Evolutionary conservation across 2,329 filamentous ascomycete genomes (phyloP).

Genomic region (Aureobasidium sp.): DNA sequence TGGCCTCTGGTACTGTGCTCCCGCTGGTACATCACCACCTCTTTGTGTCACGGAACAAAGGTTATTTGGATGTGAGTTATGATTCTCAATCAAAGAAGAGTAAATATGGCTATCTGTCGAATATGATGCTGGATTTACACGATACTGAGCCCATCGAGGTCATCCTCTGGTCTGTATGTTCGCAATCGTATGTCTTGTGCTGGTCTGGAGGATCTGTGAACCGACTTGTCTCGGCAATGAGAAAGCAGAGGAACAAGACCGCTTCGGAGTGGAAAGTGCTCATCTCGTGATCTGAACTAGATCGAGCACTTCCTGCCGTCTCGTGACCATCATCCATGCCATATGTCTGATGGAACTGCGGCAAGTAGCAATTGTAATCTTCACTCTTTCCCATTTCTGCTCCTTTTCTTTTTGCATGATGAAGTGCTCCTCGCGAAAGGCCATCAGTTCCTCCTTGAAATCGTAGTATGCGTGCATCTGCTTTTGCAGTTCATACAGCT

Average conservation of each 20-base stretch:
- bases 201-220: background rate
- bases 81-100: background rate
- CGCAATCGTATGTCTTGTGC: background rate
- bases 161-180: background rate
- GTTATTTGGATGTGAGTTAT: background rate
- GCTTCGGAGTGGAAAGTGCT: background rate
- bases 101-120: background rate
- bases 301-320: too few species aligned
- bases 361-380: background rate
- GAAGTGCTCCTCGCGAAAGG: background rate
- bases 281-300: background rate
- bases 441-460: background rate
- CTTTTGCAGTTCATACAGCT: background rate
- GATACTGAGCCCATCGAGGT: background rate
- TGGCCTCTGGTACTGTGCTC: too few species aligned
- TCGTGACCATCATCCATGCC: background rate
- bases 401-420: background rate
- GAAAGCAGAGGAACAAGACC: background rate
- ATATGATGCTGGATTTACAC: background rate
- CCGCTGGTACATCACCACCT: too few species aligned
- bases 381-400: background rate
- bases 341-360: background rate
- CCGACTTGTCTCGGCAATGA: background rate
- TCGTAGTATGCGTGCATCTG: background rate
- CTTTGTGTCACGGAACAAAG: too few species aligned